Evolutionary conservation across 305 asterid genomes (phyloP).

Genomic region (Ajuga reptans): DNA sequence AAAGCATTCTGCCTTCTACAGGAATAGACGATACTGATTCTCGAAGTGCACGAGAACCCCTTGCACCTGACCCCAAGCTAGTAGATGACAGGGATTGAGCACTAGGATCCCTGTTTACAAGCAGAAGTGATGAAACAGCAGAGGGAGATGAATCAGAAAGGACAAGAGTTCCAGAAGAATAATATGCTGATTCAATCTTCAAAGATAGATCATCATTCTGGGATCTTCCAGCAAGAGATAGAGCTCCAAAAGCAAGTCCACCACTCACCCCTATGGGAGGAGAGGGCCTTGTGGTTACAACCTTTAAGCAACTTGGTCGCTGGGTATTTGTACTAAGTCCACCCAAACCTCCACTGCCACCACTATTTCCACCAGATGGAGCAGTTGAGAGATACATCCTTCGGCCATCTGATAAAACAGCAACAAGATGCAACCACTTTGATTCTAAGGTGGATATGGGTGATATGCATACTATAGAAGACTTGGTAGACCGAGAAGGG

Average conservation of each 20-base stretch:
- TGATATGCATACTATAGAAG: slow-evolving; percentile 77
- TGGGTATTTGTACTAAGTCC: slow-evolving; percentile 46
- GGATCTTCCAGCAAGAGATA: slow-evolving; percentile 79
- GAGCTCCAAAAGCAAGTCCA: slow-evolving; percentile 74
- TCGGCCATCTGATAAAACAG: slow-evolving; percentile 88
- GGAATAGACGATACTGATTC: slow-evolving; percentile 82
- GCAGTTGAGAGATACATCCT: slow-evolving; percentile 93
- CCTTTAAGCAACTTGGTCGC: slow-evolving; percentile 84
- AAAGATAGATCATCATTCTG: slow-evolving; percentile 75
- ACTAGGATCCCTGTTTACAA: slow-evolving; percentile 69
- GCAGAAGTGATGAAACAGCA: slow-evolving; percentile 72
- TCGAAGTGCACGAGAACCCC: slow-evolving; percentile 80
- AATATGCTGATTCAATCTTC: slow-evolving; percentile 84
- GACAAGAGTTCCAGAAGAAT: slow-evolving; percentile 71
- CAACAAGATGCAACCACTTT: slow-evolving; percentile 90
- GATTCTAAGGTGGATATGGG: slow-evolving; percentile 83
- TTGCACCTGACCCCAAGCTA: slow-evolving; percentile 55
- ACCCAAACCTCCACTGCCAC: slow-evolving; percentile 60
- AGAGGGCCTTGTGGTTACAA: slow-evolving; percentile 87
- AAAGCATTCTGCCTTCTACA: slow-evolving; percentile 86
- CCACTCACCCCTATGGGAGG: slow-evolving; percentile 89
- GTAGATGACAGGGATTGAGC: slow-evolving; percentile 62
- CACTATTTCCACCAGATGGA: slow-evolving; percentile 66
- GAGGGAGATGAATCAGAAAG: slow-evolving; percentile 93
- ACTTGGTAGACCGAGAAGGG: slow-evolving; percentile 54